Evolutionary conservation across 345 rosid genomes (phyloP).

Genomic region (Populus ilicifolia): DNA sequence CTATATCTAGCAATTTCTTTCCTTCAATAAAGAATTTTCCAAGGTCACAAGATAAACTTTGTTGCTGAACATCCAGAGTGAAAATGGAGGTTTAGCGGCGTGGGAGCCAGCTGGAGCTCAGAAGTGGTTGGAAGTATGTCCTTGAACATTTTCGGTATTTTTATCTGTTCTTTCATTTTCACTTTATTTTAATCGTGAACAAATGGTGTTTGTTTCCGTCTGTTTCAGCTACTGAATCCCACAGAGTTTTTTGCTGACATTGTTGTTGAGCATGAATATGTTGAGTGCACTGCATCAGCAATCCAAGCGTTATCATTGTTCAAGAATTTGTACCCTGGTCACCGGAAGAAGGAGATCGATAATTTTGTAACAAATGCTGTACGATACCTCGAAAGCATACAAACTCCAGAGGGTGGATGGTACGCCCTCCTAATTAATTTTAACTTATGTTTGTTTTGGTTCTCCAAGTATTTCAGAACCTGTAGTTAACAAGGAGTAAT

Average conservation of each 20-base stretch:
- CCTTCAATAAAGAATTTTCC: too few species aligned
- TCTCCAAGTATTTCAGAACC: neutral
- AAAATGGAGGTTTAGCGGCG: conserved; percentile 37
- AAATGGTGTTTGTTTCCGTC: neutral
- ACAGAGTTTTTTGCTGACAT: conserved; percentile 37
- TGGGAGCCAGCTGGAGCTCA: conserved; percentile 42
- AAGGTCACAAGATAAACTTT: neutral
- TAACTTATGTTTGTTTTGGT: neutral
- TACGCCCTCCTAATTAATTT: neutral
- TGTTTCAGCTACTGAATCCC: conserved; percentile 45
- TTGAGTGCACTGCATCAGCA: conserved; percentile 49
- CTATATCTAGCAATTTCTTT: too few species aligned
- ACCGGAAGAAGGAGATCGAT: conserved; percentile 46
- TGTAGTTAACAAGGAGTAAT: neutral
- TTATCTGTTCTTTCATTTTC: neutral
- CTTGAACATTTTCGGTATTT: neutral
- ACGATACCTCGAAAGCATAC: conserved; percentile 33
- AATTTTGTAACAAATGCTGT: conserved; percentile 38
- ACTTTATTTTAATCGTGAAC: neutral
- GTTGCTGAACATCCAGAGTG: conserved; percentile 11
- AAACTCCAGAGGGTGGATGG: conserved; percentile 58
- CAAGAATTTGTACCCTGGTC: conserved; percentile 41
- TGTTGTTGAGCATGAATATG: conserved; percentile 34
- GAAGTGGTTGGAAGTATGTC: conserved; percentile 25
- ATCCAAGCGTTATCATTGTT: conserved; percentile 14